A percentile compares a stretch with the other conserved stretches of the same genome.
phyloP scores from a whole-genome alignment of 2,329 filamentous ascomycete species.

The Pezicula rhizophila region DNA sequence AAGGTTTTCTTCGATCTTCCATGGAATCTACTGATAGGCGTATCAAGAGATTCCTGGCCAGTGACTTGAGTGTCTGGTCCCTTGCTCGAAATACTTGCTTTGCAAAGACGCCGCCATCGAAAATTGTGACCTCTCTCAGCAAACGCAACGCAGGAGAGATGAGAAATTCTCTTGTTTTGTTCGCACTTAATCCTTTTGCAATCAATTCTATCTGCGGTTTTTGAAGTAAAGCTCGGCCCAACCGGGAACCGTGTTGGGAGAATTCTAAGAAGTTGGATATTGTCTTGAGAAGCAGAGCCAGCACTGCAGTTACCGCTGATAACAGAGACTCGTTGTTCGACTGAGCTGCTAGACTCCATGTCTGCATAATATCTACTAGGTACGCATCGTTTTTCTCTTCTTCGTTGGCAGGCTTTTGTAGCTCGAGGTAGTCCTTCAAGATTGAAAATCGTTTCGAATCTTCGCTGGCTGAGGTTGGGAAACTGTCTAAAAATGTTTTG shows the following conservation, averaged over 20 bases:
- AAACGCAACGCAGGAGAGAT: conserved; percentile 84
- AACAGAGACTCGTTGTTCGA: conserved; percentile 75
- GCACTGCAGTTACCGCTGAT: conserved; percentile 71
- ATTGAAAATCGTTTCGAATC: conserved; percentile 48
- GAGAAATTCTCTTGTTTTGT: conserved; percentile 78
- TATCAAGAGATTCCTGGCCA: conserved; percentile 77
- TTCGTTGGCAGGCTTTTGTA: conserved; percentile 41
- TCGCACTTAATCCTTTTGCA: conserved; percentile 69
- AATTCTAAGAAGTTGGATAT: conserved; percentile 71
- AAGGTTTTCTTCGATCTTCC: conserved; percentile 65
- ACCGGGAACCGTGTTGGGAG: conserved; percentile 64
- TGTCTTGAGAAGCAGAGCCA: conserved; percentile 75
- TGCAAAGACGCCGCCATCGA: conserved; percentile 80
- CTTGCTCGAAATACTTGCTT: conserved; percentile 71
- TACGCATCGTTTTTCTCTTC: conserved; percentile 56
- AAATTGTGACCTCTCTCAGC: conserved; percentile 75
- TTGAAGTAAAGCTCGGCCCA: conserved; percentile 78
- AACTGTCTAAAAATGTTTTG: conserved; percentile 64
- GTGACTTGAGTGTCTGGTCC: conserved; percentile 70
- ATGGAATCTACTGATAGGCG: conserved; percentile 50
- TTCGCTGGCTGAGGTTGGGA: conserved; percentile 46
- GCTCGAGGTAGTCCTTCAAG: conserved; percentile 62
- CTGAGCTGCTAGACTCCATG: conserved; percentile 78
- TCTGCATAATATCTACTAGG: conserved; percentile 76
- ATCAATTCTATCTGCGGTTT: conserved; percentile 76